Evolutionary conservation across 2,329 filamentous ascomycete genomes (phyloP), one percentile per base, ranked within the genome.

Genomic region (Coniochaeta hoffmannii): DNA sequence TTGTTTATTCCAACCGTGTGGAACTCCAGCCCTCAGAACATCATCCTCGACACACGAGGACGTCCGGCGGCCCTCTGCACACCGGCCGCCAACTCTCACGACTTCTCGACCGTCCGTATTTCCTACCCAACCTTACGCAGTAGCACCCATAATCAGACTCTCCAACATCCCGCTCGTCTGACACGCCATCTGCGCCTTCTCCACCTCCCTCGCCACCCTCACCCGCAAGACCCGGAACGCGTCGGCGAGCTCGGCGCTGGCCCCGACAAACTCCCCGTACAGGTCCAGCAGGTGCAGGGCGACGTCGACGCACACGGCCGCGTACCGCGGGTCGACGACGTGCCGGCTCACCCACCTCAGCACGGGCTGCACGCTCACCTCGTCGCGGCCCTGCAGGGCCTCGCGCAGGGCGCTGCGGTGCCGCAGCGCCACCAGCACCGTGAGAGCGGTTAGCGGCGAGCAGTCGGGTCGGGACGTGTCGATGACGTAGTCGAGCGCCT

Each of bases 101-200:
- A 8, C 17, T 50, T 50, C 19, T 8, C 44, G 8, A 50, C 26
- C 7, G 6, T 50, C 9, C 10, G 5, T 15, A 10, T 15, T 15
- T 17, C 31, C 32, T 17, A n/a, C n/a, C 19, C 34, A 6, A 14
- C 32, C 17, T 53, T 15, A 53, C 31, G 50, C 50, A 28, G 50
- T 35, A 65, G 66, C 65, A 9, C 75, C 78, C 53, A 80, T 76
- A 64, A 88, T 82, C 60, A 84, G 60, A 51, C 74, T 87, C 63
- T 93, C 89, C 60, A 97, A 73, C 92, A 97, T 97, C 2, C 93
- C 94, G 61, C 82, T 82, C 11, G 90, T 92, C 72, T 88, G 85
- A 63, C 83, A 86, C 1, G 93, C 92, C 66, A 88, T 80, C 71
- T 96, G 89, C 22, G 90, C 89, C 65, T 87, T 85, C 70, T 95